Conservation (phyloP, 2,329 filamentous ascomycete species). For the Hypoxylon sp. region DNA sequence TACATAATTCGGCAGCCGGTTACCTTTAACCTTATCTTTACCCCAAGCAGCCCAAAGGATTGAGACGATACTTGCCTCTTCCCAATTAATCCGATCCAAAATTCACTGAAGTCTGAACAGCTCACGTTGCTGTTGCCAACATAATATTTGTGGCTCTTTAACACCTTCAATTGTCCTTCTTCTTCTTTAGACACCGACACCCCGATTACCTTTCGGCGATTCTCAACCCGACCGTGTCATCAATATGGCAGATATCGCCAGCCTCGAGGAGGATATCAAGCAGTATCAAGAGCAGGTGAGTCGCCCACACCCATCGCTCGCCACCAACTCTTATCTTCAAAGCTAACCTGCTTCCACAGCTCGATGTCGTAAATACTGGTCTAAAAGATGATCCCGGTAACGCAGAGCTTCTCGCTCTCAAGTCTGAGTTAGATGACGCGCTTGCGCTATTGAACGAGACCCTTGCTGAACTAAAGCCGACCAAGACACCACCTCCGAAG, state of each 20-base stretch:
- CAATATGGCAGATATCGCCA: conserved; percentile 59
- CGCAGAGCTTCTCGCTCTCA: conserved; percentile 80
- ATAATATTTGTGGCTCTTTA: background rate
- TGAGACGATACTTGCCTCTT: background rate
- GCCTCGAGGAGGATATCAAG: conserved; percentile 65
- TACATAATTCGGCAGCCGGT: background rate
- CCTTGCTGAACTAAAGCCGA: conserved; percentile 82
- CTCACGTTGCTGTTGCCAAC: background rate
- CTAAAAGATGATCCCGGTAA: conserved; percentile 86
- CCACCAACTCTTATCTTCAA: background rate
- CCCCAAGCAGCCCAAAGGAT: background rate
- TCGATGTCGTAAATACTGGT: conserved; percentile 81
- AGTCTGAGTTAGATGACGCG: conserved; percentile 83
- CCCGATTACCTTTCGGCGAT: background rate
- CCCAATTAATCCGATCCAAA: background rate
- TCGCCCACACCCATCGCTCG: conserved; percentile 1
- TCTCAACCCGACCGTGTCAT: background rate
- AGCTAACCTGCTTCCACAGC: conserved; percentile 59
- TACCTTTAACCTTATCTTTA: background rate
- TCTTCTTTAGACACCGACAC: background rate
- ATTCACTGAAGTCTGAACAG: background rate
- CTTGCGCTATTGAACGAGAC: conserved; percentile 83
- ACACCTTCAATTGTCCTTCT: background rate
- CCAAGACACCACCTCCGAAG: conserved; percentile 61
- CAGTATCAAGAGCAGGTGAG: conserved; percentile 69